phyloP scores from a whole-genome alignment of 1,284 basidiomycete genomes.

The Apiotrichum sp. region DNA sequence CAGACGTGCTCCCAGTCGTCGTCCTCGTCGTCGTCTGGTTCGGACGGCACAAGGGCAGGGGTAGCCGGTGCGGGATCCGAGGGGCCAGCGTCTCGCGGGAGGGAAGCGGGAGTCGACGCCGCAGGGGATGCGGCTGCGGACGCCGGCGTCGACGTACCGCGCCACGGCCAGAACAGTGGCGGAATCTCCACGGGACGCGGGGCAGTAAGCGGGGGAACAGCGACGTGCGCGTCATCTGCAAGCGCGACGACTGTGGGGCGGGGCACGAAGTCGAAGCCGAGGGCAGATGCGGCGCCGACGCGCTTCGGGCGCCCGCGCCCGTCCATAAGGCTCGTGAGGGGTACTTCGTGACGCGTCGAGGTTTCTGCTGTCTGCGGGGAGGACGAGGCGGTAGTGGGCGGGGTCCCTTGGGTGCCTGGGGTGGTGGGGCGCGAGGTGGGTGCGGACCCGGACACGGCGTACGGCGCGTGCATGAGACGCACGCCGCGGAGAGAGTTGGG shows the following conservation, averaged over 20 bases:
- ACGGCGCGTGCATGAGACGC: not conserved
- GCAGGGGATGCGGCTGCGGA: not conserved
- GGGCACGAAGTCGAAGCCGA: constrained; percentile 41
- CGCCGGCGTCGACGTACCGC: not conserved
- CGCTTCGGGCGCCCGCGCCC: constrained; percentile 34
- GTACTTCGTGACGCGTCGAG: constrained; percentile 5
- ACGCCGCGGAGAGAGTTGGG: constrained; percentile 11
- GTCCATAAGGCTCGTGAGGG: constrained; percentile 22
- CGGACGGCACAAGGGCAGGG: constrained; percentile 17
- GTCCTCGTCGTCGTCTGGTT: constrained; percentile 20
- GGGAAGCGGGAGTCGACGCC: not conserved
- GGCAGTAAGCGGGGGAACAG: not conserved
- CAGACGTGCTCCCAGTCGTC: constrained; percentile 39
- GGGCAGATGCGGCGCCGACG: constrained; percentile 32
- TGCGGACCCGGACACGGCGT: not conserved
- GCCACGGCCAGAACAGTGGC: constrained; percentile 7
- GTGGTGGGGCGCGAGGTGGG: not conserved
- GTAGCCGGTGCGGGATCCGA: constrained; percentile 13
- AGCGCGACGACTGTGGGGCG: constrained; percentile 31
- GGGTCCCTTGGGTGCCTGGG: not conserved
- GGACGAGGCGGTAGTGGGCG: not conserved
- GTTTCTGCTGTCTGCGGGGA: not conserved
- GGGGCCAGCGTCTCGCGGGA: constrained; percentile 5
- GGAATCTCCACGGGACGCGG: constrained; percentile 7
- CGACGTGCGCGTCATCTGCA: constrained; percentile 14